Conservation (phyloP, 148 eudicot species). For the Silene latifolia region DNA sequence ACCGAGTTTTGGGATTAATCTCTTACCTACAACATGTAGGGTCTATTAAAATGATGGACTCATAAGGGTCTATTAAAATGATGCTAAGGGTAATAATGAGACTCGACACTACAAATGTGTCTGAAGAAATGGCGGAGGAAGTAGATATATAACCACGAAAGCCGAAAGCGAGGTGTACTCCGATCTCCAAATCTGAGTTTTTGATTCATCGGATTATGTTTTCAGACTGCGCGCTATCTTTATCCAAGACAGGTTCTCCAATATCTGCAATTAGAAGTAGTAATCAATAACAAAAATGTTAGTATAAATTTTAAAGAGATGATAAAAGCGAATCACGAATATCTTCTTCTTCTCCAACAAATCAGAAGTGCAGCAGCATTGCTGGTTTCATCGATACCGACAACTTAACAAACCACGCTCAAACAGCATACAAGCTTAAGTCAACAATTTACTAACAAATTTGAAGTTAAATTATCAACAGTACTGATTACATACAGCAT, state of each 20-base stretch:
- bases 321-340: neutral
- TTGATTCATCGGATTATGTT: no score
- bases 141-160: neutral
- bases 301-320: neutral
- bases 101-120: no score
- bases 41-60: no score
- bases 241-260: slow-evolving; percentile 36
- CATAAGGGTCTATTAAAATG: no score
- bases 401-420: neutral
- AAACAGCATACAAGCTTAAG: neutral
- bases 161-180: slow-evolving; percentile 13
- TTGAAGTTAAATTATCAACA: neutral
- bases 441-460: neutral
- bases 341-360: neutral
- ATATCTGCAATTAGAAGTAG: slow-evolving; percentile 32
- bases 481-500: no score
- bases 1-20: no score
- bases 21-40: no score
- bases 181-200: slow-evolving; percentile 2
- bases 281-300: neutral
- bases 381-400: no score
- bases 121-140: neutral
- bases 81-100: no score
- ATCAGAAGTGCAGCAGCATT: no score
- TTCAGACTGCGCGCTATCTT: slow-evolving; percentile 23